Base-by-base conservation (phyloP, 2,329 filamentous ascomycete species). In the Sclerotinia nivalis region DNA sequence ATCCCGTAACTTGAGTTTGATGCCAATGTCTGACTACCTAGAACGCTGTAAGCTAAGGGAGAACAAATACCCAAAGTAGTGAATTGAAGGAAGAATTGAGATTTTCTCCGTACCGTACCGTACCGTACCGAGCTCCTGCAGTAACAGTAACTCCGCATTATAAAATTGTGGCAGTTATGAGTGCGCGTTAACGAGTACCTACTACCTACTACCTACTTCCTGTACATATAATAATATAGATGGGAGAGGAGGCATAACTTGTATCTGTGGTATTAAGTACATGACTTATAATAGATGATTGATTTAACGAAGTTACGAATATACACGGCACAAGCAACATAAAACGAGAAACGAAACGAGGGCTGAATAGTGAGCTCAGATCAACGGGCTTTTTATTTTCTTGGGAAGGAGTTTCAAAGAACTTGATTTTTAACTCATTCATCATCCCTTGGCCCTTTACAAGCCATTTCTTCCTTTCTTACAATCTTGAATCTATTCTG, bases 1-100 rank as follows among this genome's bases (percentile, higher is more conserved):
- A 59, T 59, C 55, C 40, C 55, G 55, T 59, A 59, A 40, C 25
- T 59, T 40, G 34, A 25, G 34, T 59, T 59, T 40, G 55, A 59
- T 25, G 55, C 34, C 34, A 40, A 25, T 37, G 55, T 9, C 34
- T 58, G 31, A n/a, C 10, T 2, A 18, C 10, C 31, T 58, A 40
- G 10, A 25, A 58, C 20, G 15, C 22, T 5, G 28, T 9, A 4
- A 59, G 55, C 20, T n/a, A 9, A 9, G 54, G 31, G 10, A 58
- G 55, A 31, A 58, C 7, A 31, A 9, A n/a, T n/a, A 22, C 31
- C 37, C 4, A 59, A 15, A 25, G 34, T 4, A 37, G 22, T 59
- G 34, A 22, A 40, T n/a, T 40, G 2, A n/a, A 40, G 55, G 55
- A 34, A 40, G 22, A 25, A 22, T 58, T 40, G 55, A 58, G 31